Base-by-base conservation (phyloP, 1,284 basidiomycete species). In the Boletellus deceptivus region DNA sequence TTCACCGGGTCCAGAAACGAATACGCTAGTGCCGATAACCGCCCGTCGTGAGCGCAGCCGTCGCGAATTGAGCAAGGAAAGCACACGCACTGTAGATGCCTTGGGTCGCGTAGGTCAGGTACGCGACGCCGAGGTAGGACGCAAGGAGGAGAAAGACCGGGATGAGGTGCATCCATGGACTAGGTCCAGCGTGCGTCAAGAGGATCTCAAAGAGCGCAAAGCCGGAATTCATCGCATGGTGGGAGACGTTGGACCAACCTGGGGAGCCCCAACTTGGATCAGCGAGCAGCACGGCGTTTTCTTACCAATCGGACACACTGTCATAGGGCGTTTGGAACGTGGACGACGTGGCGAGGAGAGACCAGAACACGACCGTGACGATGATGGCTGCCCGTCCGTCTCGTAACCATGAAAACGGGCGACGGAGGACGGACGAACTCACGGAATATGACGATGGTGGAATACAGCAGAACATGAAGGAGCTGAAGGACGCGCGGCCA, bases 321-420 rank as follows among this genome's bases (percentile, higher is more conserved):
- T 41, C 50, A 49, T 69, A 78, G 6, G 53, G 37, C 3, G 74
- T 72, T 3, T 46, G 36, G 54, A 84, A 79, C 0, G 76, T 77
- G 0, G 56, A 25, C 0, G 75, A 49, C 5, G 67, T 64, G 2
- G 79, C 59, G 3, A 89, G 71, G 7, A 89, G 59, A 0, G 72
- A 59, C 87, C 88, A 90, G 61, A 73, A 90, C 0, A 88, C 81
- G 31, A 77, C 68, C 0, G 84, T 86, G 2, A 88, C 84, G 20
- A 90, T 61, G 49, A 90, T 69, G 4, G 88, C 86, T 54, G 43
- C 46, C 29, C 27, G 7, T 22, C 39, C 36, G 6, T 33, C 14
- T 36, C 18, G 36, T 42, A 5, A 44, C 43, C 25, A 18, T 4
- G 34, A 31, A 13, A 10, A 17, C 5, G 0, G 3, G 16, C 1